These are phyloP conservation scores for Akanthomyces dipterigenus DNA, from an alignment of 2,329 filamentous ascomycete species.

Conservation along the genomic window DNA sequence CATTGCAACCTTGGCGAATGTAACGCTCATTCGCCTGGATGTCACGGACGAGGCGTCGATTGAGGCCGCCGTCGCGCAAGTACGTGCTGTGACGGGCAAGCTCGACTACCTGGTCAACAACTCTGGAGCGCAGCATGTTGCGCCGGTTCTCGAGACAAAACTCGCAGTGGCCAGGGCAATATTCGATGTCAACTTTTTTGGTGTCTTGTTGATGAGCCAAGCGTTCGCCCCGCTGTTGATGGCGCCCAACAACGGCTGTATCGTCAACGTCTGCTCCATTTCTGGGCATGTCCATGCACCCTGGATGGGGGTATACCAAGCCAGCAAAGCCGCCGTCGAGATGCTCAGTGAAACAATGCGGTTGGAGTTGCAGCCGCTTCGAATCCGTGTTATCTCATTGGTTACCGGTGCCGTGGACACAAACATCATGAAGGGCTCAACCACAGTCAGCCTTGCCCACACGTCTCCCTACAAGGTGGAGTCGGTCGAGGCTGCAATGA, in stretches of 20 bases:
- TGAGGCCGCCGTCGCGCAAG: background rate
- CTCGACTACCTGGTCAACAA: background rate
- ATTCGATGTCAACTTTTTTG: background rate
- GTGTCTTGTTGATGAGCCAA: background rate
- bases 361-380: background rate
- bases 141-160: background rate
- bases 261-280: background rate
- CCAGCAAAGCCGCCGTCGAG: background rate
- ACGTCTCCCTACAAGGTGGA: background rate
- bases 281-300: background rate
- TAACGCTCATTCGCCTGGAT: background rate
- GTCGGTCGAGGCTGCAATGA: background rate
- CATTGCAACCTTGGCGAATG: no score
- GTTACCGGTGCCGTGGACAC: background rate
- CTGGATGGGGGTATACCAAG: background rate
- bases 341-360: background rate
- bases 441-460: background rate
- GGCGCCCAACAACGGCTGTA: constrained; percentile 16
- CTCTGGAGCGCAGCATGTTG: background rate
- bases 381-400: background rate
- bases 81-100: background rate
- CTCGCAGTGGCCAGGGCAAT: background rate
- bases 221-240: constrained; percentile 15
- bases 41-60: background rate
- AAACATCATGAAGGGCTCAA: background rate